Base-by-base conservation (phyloP, 148 eudicot genomes). In the Silene latifolia region DNA sequence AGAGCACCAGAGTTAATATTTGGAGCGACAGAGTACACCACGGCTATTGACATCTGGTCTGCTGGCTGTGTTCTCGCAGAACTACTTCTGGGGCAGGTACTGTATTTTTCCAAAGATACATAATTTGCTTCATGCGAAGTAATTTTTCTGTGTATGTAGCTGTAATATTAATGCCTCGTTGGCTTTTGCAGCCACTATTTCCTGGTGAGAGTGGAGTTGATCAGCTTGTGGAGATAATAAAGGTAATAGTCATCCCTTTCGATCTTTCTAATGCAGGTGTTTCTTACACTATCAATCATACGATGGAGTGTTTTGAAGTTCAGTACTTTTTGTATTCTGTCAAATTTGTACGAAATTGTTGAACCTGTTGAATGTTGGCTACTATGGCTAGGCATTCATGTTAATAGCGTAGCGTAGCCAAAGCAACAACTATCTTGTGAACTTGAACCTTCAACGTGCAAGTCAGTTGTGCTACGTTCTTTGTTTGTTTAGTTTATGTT, bases 1-100 rank as follows among this genome's bases (percentile, higher is more conserved):
- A 86, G 98, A 83, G 98, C 98, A 61, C 98, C 98, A 11, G 98
- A 93, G 86, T 88, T 93, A 53, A 93, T 93, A 72, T 93, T 93
- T 83, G 98, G 98, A 71, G 98, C 98, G 18, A 93, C 97, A 4
- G 98, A 93, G 75, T 93, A 93, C 81, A 89, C 97, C n/a, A 84
- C 92, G 27, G 88, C 88, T 48, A 91, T 93, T 66, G 98, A 93
- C 53, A 59, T 91, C 70, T 93, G 98, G 98, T 93, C 98, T 77
- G 97, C 85, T 82, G 98, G 98, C 7, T 93, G 98, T 78, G 98
- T 93, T 77, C 86, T 93, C 65, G 98, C 97, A 20, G 98, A 93
- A 80, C 85, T 91, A 65, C 97, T 93, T 74, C 92, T 91, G 60
- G 98, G 98, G 67, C 92, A 89, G 86, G 98, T 93, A 77, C 12